A percentile compares a stretch with the other conserved stretches of the same genome.
phyloP scores from a whole-genome alignment of 2,329 filamentous ascomycete species.

The Didymella keratinophila region DNA sequence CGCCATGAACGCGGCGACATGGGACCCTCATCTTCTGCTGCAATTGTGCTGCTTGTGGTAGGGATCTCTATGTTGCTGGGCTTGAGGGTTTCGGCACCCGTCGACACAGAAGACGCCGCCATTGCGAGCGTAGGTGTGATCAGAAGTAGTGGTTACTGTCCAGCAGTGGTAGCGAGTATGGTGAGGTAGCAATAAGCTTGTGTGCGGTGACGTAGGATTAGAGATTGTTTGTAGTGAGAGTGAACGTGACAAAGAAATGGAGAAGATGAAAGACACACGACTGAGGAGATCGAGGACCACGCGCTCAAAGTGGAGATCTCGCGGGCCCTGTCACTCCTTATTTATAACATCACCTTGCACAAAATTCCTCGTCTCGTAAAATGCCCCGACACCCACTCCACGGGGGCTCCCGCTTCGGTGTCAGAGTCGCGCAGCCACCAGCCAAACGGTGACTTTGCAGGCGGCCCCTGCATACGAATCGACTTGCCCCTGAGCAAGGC shows the following conservation, averaged over 20 bases:
- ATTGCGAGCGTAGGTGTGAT: constrained; percentile 9
- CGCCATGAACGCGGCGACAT: constrained; percentile 47
- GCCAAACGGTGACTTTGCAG: constrained; percentile 21
- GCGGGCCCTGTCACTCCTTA: constrained; percentile 20
- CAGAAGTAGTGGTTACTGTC: constrained; percentile 34
- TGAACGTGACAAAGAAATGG: constrained; percentile 15
- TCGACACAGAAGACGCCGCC: constrained; percentile 42
- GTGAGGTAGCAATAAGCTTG: neutral
- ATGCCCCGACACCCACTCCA: constrained; percentile 24
- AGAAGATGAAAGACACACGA: constrained; percentile 17
- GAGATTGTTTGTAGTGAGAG: constrained; percentile 11
- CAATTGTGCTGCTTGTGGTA: constrained; percentile 18
- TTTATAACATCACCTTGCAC: constrained; percentile 23
- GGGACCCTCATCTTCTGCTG: constrained; percentile 29
- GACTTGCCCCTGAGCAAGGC: constrained; percentile 36
- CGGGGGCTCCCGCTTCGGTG: constrained; percentile 25
- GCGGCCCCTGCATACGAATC: constrained; percentile 23
- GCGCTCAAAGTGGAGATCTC: constrained; percentile 18
- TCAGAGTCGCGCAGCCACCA: constrained; percentile 19
- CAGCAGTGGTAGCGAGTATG: constrained; percentile 37
- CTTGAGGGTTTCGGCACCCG: constrained; percentile 41
- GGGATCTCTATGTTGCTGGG: constrained; percentile 44
- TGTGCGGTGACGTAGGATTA: constrained; percentile 3
- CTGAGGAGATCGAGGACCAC: constrained; percentile 12
- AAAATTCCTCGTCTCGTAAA: constrained; percentile 27